A percentile compares a stretch with the other conserved stretches of the same genome.
Conservation (phyloP, 352 stramenopile species). For the Globisporangium cystogenes region DNA sequence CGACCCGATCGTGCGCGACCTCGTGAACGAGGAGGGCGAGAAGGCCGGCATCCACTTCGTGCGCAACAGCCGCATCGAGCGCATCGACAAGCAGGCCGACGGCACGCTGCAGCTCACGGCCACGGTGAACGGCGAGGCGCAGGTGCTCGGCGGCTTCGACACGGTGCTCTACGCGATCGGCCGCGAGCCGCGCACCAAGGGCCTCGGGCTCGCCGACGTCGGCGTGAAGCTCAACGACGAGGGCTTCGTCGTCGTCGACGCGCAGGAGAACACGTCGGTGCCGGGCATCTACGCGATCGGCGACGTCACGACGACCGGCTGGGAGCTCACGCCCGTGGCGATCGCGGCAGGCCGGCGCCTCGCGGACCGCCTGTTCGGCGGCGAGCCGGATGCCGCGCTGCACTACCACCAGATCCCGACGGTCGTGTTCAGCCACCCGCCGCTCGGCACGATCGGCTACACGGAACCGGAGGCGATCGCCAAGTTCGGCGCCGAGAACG, state of each 20-base stretch:
- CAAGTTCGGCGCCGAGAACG: conserved; percentile 87
- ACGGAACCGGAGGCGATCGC: conserved; percentile 86
- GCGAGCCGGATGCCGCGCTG: conserved; percentile 37
- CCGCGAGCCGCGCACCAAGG: conserved; percentile 31
- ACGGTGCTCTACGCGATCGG: conserved; percentile 86
- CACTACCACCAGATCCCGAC: conserved; percentile 93
- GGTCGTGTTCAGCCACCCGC: conserved; percentile 95
- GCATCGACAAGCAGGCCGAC: conserved; percentile 30
- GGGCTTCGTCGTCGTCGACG: conserved; percentile 83
- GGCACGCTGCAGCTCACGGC: conserved; percentile 75
- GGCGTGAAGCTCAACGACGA: conserved; percentile 53
- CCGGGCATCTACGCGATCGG: conserved; percentile 76
- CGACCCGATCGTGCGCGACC: conserved; percentile 65
- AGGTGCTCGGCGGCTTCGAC: conserved; percentile 48
- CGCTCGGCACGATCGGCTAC: conserved; percentile 92
- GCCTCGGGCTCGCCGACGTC: conserved; percentile 64
- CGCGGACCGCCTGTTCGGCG: conserved; percentile 86
- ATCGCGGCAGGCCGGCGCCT: conserved; percentile 80
- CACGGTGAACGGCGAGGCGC: conserved; percentile 47
- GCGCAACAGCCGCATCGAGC: conserved; percentile 35
- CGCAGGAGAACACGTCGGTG: conserved; percentile 89
- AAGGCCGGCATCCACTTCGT: conserved; percentile 41
- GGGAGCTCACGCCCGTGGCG: conserved; percentile 78
- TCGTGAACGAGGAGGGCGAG: conserved; percentile 45
- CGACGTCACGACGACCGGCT: conserved; percentile 64